Percentiles rank a stretch among this genome's conserved stretches.
Conservation (phyloP, 768 basidiomycete genomes). For the Trametes cingulata region DNA sequence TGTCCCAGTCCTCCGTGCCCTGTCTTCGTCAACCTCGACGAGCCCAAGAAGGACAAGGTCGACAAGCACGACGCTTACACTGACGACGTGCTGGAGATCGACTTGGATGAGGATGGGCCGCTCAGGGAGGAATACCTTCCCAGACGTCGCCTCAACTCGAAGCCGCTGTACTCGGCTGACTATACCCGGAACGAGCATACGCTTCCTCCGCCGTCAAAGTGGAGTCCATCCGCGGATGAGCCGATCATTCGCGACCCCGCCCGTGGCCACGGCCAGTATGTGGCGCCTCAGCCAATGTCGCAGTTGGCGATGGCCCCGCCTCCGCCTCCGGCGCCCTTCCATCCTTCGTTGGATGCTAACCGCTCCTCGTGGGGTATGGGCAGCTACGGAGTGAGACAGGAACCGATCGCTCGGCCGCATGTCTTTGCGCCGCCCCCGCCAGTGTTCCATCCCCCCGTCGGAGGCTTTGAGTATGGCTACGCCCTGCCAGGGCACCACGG, state of each 20-base stretch:
- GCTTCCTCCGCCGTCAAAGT: conserved; percentile 75
- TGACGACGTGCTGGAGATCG: conserved; percentile 63
- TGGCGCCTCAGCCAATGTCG: conserved; percentile 39
- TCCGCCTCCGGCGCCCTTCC: conserved; percentile 36
- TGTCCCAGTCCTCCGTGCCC: conserved; percentile 51
- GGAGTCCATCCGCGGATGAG: conserved; percentile 82
- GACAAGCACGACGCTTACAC: conserved; percentile 32
- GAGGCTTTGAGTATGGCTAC: conserved; percentile 27
- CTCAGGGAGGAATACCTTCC: conserved; percentile 81
- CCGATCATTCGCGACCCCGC: conserved; percentile 60
- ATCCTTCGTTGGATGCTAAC: conserved; percentile 34
- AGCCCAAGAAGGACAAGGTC: conserved; percentile 54
- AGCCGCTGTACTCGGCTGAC: conserved; percentile 31
- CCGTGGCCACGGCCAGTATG: conserved; percentile 57
- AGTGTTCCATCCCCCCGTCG: conserved; percentile 13
- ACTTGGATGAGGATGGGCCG: conserved; percentile 83
- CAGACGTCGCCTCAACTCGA: conserved; percentile 54
- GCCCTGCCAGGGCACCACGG: conserved; percentile 30
- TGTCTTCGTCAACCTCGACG: conserved; percentile 71
- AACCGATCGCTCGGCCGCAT: conserved; percentile 5
- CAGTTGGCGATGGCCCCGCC: conserved; percentile 49
- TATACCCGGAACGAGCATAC: conserved; percentile 31
- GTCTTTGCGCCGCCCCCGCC: conserved; percentile 12
- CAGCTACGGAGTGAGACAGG: conserved; percentile 24
- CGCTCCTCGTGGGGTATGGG: conserved; percentile 32